Percentiles rank a stretch among this genome's conserved stretches.
phyloP scores from a whole-genome alignment of 139 green algal genomes.

The Micractinium conductrix region DNA sequence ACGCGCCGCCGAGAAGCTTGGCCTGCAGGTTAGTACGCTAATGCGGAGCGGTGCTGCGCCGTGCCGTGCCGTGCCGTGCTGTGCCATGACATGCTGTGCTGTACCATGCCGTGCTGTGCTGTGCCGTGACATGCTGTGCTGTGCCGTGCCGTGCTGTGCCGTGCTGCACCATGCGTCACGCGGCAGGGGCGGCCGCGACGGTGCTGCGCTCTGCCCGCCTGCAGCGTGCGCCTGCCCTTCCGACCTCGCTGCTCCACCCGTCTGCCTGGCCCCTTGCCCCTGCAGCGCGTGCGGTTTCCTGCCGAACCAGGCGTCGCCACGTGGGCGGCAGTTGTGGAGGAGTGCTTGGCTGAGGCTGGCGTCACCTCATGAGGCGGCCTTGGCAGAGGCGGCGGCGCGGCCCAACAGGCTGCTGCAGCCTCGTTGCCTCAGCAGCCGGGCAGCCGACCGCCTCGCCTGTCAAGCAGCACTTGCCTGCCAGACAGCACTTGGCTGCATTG shows the following conservation, averaged over 20 bases:
- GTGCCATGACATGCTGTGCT: background rate
- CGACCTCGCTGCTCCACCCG: background rate
- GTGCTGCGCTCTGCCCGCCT: background rate
- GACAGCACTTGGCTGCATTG: too few species aligned
- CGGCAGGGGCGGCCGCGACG: too few species aligned
- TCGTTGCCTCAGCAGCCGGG: too few species aligned
- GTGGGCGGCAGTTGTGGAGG: conserved; percentile 23
- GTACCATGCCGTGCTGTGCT: background rate
- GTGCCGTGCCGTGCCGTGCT: background rate
- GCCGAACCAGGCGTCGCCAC: conserved; percentile 15
- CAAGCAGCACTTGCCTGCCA: too few species aligned
- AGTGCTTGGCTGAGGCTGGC: conserved; percentile 12
- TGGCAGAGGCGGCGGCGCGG: too few species aligned
- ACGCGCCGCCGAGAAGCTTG: conserved; percentile 61
- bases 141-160: background rate
- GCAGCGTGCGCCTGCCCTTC: background rate
- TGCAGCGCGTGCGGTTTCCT: background rate
- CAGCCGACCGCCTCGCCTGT: too few species aligned
- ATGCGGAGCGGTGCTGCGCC: background rate
- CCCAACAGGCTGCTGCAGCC: too few species aligned
- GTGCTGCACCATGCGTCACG: background rate
- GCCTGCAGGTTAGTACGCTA: conserved; percentile 49
- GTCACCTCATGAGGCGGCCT: too few species aligned
- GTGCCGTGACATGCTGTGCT: background rate
- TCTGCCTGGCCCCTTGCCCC: background rate